Evolutionary conservation across 2,329 filamentous ascomycete species (phyloP), one percentile per base, ranked within the genome.

Genomic region (Trichophyton verrucosum): DNA sequence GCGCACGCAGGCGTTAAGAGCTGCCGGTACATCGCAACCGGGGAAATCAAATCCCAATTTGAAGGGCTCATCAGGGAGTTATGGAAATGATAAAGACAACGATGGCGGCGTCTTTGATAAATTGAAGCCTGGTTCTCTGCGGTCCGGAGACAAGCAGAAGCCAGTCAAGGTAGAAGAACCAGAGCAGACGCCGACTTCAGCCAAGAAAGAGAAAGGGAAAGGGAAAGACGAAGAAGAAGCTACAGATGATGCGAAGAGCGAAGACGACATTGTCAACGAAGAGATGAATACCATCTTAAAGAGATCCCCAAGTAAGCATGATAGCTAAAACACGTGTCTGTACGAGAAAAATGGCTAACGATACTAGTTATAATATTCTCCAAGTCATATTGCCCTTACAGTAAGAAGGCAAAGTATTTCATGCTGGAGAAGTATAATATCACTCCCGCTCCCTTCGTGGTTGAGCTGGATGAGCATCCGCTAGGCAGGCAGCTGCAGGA

Each of bases 311-410:
- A 86, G 90, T 95, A 82, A 66, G 82, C 27, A 30, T n/a, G 36
- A 38, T 30, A 30, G 27, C 27, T 30, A 30, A 30, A 7, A 30
- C 20, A 9, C 4, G 15, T 22, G 15, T 13, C 9, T 13, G 3
- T 38, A 38, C 33, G 33, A 38, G 11, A 38, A 2, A 3, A 38
- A 9, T 13, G 30, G 46, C 40, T 59, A 38, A 51, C 33, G 24
- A 6, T 27, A 24, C 9, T 65, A 94, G 90, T 97, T 63, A 88
- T 96, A 72, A 89, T 99, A 68, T 97, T 97, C 77, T 96, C 91
- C 65, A 97, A 99, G 75, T 84, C 88, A 1, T 96, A 92, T 76
- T 99, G 94, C 74, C 90, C 88, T 0, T 86, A 83, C 76, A 96
- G 91, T 58, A 87, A 85, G 71, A 85, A 84, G 67, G 94, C 94